Percentiles rank a stretch among this genome's conserved stretches.
These are phyloP conservation scores for Rozella allomycis DNA, from an alignment of 371 early-diverging fungal genomes.

Conservation along the genomic window DNA sequence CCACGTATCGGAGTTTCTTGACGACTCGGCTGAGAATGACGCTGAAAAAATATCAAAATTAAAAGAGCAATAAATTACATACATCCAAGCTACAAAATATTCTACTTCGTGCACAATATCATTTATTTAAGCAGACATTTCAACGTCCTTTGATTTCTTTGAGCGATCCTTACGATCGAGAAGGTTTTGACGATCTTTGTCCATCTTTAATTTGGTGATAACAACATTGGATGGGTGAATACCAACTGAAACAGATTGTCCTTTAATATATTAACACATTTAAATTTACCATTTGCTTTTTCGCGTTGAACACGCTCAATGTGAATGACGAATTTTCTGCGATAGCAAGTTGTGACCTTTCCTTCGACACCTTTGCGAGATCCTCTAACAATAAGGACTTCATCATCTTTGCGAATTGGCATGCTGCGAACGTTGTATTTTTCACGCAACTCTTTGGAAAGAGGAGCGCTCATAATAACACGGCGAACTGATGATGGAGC, in stretches of 20 bases:
- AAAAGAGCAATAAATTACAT: too few relatives aligned
- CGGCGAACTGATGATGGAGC: slow-evolving; percentile 85
- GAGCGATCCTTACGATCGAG: slow-evolving; percentile 48
- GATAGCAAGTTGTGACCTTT: slow-evolving; percentile 85
- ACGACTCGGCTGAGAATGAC: too few relatives aligned
- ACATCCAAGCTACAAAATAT: too few relatives aligned
- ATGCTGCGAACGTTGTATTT: slow-evolving; percentile 85
- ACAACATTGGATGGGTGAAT: slow-evolving; percentile 94
- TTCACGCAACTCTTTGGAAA: slow-evolving; percentile 92
- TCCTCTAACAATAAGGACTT: slow-evolving; percentile 85
- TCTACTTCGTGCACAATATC: too few relatives aligned
- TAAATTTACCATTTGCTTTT: slow-evolving; percentile 70
- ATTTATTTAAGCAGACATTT: too few relatives aligned
- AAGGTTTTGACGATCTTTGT: slow-evolving; percentile 77
- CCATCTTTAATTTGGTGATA: slow-evolving; percentile 78
- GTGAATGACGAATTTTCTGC: slow-evolving; percentile 95
- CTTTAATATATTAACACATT: slow-evolving; percentile 4
- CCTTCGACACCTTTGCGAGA: slow-evolving; percentile 90
- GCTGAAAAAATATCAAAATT: too few relatives aligned
- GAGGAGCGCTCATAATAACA: slow-evolving; percentile 82
- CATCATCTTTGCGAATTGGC: slow-evolving; percentile 92
- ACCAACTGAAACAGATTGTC: slow-evolving; percentile 66
- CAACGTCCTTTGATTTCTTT: too few relatives aligned
- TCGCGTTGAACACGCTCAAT: slow-evolving; percentile 84
- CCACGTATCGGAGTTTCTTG: too few relatives aligned